phyloP scores from a whole-genome alignment of 352 stramenopile genomes.

The Thalassiosira delicatula region DNA sequence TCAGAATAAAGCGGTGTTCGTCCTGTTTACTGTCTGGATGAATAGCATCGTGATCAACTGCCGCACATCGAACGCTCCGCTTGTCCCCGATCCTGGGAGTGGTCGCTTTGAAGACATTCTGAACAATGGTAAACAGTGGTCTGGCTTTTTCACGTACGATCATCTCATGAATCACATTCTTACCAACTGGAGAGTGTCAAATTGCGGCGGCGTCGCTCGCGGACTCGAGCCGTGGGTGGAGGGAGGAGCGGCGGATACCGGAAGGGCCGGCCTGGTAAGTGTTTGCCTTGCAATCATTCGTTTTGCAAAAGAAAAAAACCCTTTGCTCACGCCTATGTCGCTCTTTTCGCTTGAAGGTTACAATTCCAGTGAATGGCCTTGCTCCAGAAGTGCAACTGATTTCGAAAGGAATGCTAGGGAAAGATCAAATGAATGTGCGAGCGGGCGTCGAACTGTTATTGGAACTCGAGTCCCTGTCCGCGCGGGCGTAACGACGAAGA shows the following conservation, averaged over 20 bases:
- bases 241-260: conserved; percentile 23
- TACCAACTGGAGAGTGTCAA: conserved; percentile 25
- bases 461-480: no score
- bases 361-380: conserved; percentile 28
- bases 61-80: conserved; percentile 17
- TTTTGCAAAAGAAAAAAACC: no score
- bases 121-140: conserved; percentile 25
- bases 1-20: conserved; percentile 30
- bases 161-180: conserved; percentile 39
- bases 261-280: conserved; percentile 7
- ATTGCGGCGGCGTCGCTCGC: conserved; percentile 29
- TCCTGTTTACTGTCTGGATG: conserved; percentile 32
- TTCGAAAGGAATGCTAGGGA: conserved; percentile 27
- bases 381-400: conserved; percentile 33
- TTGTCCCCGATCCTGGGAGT: conserved; percentile 29
- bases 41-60: conserved; percentile 34
- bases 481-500: no score
- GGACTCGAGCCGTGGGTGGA: conserved; percentile 17
- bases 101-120: conserved; percentile 5
- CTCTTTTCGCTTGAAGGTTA: no score
- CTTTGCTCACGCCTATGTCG: no score
- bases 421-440: no score
- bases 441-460: no score
- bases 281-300: no score
- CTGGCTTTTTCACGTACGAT: conserved; percentile 39